Base-by-base conservation (phyloP, 352 stramenopile species). In the Sclerospora graminicola region DNA sequence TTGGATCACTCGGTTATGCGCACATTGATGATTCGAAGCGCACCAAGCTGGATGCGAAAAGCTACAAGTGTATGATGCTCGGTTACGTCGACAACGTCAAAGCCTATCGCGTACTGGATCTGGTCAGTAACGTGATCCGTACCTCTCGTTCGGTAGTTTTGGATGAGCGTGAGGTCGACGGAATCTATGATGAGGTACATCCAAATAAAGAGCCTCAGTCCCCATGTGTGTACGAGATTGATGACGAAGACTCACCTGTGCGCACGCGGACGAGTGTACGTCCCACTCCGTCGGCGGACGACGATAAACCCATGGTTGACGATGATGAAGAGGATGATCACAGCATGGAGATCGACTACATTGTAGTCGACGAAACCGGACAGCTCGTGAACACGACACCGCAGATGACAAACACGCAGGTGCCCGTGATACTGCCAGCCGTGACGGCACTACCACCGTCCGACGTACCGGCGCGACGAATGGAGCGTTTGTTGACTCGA, bases 41-140 rank as follows among this genome's bases (percentile, higher is more conserved):
- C 5, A 51, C 54, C 5, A 65, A 65, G 27, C 32, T 71, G 2
- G 40, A 52, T 8, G 15, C 42, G 0, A 65, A 65, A 36, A 54
- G 32, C 9, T 54, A 48, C 13, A 45, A 19, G 13, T 63, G 58
- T 15, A 45, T 53, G 16, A 41, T 66, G 14, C 33, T 63, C 2
- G 51, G 45, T 1, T 62, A 64, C 40, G 28, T 45, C 0, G 43
- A 57, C 4, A 42, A 48, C 4, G 26, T 23, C 0, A 66, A 61
- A 14, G 48, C 34, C 0, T 65, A 56, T 24, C 34, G 46, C 8
- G 49, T 65, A 1, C 39, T 45, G 21, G 41, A 60, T 31, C 27
- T 57, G 14, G 45, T 54, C 0, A 27, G 31, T 13, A 23, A 15
- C 39, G 54, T 59, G 19, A 26, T 55, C n/a, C 41, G 48, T 11